Conservation (phyloP, 2,329 filamentous ascomycete species). For the Fusarium anguioides region DNA sequence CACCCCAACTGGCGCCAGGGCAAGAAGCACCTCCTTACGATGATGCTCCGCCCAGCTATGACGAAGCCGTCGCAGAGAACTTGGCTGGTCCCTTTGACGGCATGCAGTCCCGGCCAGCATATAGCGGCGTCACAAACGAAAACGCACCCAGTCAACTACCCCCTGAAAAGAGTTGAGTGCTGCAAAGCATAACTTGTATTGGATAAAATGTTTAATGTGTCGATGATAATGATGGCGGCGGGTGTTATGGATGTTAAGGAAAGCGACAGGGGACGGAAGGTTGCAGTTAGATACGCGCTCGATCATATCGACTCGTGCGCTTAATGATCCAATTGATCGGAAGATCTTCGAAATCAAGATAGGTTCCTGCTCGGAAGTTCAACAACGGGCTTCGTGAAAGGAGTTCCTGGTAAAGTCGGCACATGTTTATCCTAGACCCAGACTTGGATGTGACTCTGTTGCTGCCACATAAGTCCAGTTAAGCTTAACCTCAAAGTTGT, state of each 20-base stretch:
- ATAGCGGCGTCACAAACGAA: conserved; percentile 72
- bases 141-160: conserved; percentile 66
- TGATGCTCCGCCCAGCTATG: conserved; percentile 93
- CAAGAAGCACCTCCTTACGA: conserved; percentile 64
- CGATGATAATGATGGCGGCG: conserved; percentile 25
- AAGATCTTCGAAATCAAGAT: background rate
- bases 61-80: conserved; percentile 87
- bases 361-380: background rate
- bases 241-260: conserved; percentile 1
- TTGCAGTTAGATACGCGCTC: conserved; percentile 14
- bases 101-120: conserved; percentile 70
- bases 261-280: background rate
- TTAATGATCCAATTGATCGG: background rate
- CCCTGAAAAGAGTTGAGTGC: conserved; percentile 52
- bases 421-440: conserved; percentile 7
- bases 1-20: conserved; percentile 63
- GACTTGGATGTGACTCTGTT: conserved; percentile 6
- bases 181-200: background rate
- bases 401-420: background rate
- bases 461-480: background rate
- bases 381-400: background rate
- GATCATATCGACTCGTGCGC: conserved; percentile 4
- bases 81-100: conserved; percentile 76
- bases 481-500: background rate
- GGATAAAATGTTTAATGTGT: conserved; percentile 11